Evolutionary conservation across 2,329 filamentous ascomycete species (phyloP).

Genomic region (Sporothrix protearum): DNA sequence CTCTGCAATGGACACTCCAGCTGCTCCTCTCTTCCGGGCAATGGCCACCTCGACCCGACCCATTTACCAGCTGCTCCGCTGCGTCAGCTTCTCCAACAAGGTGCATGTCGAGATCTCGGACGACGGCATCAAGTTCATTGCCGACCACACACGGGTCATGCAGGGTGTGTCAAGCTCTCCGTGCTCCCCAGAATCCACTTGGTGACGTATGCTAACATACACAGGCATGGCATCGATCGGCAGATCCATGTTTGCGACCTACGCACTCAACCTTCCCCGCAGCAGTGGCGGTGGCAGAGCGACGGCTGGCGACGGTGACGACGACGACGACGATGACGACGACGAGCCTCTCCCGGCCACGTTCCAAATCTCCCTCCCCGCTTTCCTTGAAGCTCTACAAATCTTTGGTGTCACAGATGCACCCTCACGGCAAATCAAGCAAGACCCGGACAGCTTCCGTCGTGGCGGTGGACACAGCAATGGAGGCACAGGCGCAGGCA

Average conservation of each 20-base stretch:
- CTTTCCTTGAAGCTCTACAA: slow-evolving; percentile 88
- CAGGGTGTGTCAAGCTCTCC: slow-evolving; percentile 60
- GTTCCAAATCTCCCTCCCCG: slow-evolving; percentile 83
- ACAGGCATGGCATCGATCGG: slow-evolving; percentile 77
- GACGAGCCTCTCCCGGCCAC: slow-evolving; percentile 47
- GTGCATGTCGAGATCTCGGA: slow-evolving; percentile 70
- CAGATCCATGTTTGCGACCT: slow-evolving; percentile 83
- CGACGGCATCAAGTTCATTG: slow-evolving; percentile 81
- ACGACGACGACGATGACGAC: slow-evolving; percentile 39
- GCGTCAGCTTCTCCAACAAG: slow-evolving; percentile 57
- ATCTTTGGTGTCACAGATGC: slow-evolving; percentile 86
- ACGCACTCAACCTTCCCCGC: slow-evolving; percentile 59
- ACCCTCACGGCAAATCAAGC: slow-evolving; percentile 53
- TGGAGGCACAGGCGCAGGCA: not conserved
- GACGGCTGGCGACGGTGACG: slow-evolving; percentile 37
- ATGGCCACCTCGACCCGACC: slow-evolving; percentile 75
- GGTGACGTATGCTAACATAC: not conserved
- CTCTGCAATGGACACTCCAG: slow-evolving; percentile 11
- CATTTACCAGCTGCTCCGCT: slow-evolving; percentile 60
- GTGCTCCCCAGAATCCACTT: not conserved
- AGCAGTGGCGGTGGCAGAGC: not conserved
- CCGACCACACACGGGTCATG: slow-evolving; percentile 84
- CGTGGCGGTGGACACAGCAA: slow-evolving; percentile 51
- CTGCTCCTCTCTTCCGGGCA: slow-evolving; percentile 61
- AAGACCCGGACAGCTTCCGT: slow-evolving; percentile 58